Evolutionary conservation across 371 early-diverging fungal genomes (phyloP).

Genomic region (Actinomortierella wolfii): DNA sequence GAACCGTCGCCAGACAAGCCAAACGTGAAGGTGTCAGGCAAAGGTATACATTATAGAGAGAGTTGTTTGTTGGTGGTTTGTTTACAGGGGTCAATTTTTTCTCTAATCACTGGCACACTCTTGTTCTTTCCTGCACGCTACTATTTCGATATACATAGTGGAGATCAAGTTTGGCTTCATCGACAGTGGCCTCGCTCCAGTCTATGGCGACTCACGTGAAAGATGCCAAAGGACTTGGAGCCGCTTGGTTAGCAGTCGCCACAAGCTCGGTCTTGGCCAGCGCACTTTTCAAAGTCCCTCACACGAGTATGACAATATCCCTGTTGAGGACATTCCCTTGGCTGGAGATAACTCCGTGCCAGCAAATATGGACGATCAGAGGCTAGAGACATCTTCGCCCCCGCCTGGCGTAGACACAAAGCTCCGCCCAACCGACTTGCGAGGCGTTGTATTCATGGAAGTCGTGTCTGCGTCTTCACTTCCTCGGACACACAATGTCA

Average conservation of each 20-base stretch:
- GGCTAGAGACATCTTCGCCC: slow-evolving; percentile 27
- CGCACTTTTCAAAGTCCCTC: slow-evolving; percentile 21
- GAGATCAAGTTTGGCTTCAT: slow-evolving; percentile 43
- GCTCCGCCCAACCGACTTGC: slow-evolving; percentile 43
- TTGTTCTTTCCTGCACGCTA: neutral
- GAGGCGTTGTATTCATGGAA: slow-evolving; percentile 69
- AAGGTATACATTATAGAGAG: slow-evolving; percentile 8
- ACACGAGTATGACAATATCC: slow-evolving; percentile 10
- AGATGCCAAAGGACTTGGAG: slow-evolving; percentile 22
- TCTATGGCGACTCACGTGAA: slow-evolving; percentile 7
- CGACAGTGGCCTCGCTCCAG: slow-evolving; percentile 20
- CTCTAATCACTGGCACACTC: neutral
- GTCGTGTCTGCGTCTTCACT: slow-evolving; percentile 64
- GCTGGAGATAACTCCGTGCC: slow-evolving; percentile 23
- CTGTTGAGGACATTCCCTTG: slow-evolving; percentile 36
- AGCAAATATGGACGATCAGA: slow-evolving; percentile 11
- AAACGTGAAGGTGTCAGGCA: no score
- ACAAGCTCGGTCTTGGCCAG: slow-evolving; percentile 36
- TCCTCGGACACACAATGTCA: slow-evolving; percentile 63
- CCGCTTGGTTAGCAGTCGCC: slow-evolving; percentile 23
- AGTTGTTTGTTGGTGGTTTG: slow-evolving; percentile 2
- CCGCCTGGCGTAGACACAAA: slow-evolving; percentile 41
- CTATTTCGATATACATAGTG: slow-evolving; percentile 19
- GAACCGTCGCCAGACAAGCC: no score
- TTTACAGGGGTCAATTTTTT: neutral